Evolutionary conservation across 2,329 filamentous ascomycete species (phyloP).

Genomic region (Pyricularia sp.): DNA sequence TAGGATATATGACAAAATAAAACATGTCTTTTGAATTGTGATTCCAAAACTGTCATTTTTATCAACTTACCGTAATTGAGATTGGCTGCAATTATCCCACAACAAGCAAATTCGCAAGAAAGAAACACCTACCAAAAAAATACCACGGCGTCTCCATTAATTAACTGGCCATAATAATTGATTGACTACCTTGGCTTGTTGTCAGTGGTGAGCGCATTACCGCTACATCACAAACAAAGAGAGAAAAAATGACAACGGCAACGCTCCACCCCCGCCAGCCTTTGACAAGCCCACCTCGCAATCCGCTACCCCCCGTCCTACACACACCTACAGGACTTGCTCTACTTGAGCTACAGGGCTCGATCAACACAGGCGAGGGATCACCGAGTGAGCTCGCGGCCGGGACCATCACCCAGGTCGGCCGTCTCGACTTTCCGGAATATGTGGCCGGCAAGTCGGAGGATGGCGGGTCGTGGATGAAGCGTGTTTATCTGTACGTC

Average conservation of each 20-base stretch:
- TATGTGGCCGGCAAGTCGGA: conserved; percentile 40
- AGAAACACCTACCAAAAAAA: background rate
- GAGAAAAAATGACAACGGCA: conserved; percentile 24
- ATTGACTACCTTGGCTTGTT: no score
- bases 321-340: conserved; percentile 86
- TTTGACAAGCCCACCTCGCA: conserved; percentile 16
- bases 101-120: background rate
- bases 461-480: conserved; percentile 71
- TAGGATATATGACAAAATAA: no score
- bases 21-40: no score
- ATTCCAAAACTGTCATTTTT: background rate
- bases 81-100: background rate
- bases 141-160: background rate
- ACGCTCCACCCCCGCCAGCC: conserved; percentile 27
- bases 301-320: conserved; percentile 68
- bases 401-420: conserved; percentile 23
- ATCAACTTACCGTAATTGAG: background rate
- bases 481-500: conserved; percentile 77
- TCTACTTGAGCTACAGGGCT: conserved; percentile 86
- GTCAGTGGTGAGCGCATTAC: no score
- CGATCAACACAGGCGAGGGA: conserved; percentile 57
- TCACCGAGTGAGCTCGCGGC: conserved; percentile 19
- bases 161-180: background rate
- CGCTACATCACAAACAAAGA: background rate
- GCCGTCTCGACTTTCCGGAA: conserved; percentile 36